A percentile compares a stretch with the other conserved stretches of the same genome.
Conservation (phyloP, 805 yeast species). For the Candida endomychidarum region DNA sequence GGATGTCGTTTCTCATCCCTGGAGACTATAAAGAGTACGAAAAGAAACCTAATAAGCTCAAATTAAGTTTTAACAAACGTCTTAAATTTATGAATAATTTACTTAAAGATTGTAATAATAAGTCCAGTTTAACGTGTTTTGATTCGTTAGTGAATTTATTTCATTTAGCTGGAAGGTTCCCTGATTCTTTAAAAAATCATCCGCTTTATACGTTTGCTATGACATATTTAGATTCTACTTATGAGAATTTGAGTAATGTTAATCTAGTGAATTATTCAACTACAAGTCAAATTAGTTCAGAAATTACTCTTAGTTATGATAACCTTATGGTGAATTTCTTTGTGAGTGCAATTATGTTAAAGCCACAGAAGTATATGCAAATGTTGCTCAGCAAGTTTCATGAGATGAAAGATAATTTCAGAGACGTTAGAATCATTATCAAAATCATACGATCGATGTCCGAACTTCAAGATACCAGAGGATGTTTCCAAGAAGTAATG, state of each 20-base stretch:
- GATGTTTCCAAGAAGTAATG: constrained; percentile 25
- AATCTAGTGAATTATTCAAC: constrained; percentile 15
- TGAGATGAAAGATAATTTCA: constrained; percentile 23
- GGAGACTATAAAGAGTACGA: constrained; percentile 36
- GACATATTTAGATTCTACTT: constrained; percentile 32
- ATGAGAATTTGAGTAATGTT: constrained; percentile 20
- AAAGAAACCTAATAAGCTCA: constrained; percentile 30
- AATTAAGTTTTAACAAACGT: constrained; percentile 36
- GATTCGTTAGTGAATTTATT: constrained; percentile 36
- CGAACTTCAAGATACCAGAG: constrained; percentile 22
- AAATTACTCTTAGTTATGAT: constrained; percentile 20
- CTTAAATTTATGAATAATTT: constrained; percentile 30
- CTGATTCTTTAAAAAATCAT: constrained; percentile 20
- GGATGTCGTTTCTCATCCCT: constrained; percentile 34
- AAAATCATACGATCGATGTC: constrained; percentile 33
- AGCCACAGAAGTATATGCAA: constrained; percentile 31
- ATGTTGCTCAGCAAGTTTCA: constrained; percentile 23
- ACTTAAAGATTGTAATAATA: constrained; percentile 27
- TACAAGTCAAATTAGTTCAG: constrained; percentile 2
- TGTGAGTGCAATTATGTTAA: constrained; percentile 35
- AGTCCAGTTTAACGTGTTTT: constrained; percentile 31
- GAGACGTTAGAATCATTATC: constrained; percentile 25
- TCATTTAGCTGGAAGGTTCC: constrained; percentile 35
- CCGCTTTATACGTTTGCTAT: constrained; percentile 30
- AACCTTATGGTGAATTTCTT: constrained; percentile 27